A percentile compares a stretch with the other conserved stretches of the same genome.
phyloP scores from a whole-genome alignment of 352 stramenopile genomes.

The Aphanomyces invadans region DNA sequence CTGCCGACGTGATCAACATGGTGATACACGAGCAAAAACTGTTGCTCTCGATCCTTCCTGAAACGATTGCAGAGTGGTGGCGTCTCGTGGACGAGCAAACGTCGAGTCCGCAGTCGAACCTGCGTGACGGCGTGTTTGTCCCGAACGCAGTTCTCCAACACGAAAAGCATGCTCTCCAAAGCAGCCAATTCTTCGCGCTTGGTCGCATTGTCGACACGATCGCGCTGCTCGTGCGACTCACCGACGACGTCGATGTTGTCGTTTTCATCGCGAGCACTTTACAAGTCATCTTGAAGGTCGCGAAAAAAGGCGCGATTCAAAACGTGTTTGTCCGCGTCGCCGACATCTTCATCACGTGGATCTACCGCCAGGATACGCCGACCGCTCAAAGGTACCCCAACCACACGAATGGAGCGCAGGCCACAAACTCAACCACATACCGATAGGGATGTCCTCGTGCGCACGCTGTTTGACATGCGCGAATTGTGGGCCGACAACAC shows the following conservation, averaged over 20 bases:
- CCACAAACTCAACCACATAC: too few relatives aligned
- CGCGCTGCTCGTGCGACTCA: not conserved
- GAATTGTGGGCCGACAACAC: slow-evolving; percentile 61
- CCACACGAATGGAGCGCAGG: not conserved
- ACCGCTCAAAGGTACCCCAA: slow-evolving; percentile 34
- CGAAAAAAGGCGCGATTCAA: slow-evolving; percentile 7
- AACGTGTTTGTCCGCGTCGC: slow-evolving; percentile 57
- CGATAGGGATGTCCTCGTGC: slow-evolving; percentile 48
- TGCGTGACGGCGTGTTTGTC: slow-evolving; percentile 17
- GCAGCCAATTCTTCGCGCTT: not conserved
- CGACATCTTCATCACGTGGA: slow-evolving; percentile 61
- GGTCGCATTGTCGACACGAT: slow-evolving; percentile 4
- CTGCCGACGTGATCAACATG: not conserved
- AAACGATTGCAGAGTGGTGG: slow-evolving; percentile 11
- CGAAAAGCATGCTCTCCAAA: slow-evolving; percentile 3
- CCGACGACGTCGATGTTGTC: slow-evolving; percentile 5
- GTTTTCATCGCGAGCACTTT: not conserved
- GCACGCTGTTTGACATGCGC: slow-evolving; percentile 38
- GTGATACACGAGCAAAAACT: not conserved
- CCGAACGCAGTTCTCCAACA: slow-evolving; percentile 5
- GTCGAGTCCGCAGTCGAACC: not conserved
- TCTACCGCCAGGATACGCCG: slow-evolving; percentile 37
- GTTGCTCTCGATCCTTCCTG: slow-evolving; percentile 1
- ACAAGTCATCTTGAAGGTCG: not conserved
- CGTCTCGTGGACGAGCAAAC: not conserved